Evolutionary conservation across 2,329 filamentous ascomycete genomes (phyloP), one percentile per base, ranked within the genome.

Genomic region (Blumeriella jaapii): DNA sequence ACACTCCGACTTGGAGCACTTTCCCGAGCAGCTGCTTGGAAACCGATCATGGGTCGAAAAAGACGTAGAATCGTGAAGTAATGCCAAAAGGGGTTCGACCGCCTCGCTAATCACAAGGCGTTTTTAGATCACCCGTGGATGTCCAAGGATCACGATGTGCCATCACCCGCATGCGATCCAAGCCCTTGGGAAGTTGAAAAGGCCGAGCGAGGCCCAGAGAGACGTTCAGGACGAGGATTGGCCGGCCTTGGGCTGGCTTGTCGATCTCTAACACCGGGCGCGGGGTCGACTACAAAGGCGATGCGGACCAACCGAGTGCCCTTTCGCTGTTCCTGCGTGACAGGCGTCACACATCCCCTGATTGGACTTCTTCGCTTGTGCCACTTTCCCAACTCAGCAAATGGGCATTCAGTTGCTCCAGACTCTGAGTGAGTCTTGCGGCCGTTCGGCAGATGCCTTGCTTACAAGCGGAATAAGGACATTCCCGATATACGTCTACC

Each of bases 41-140:
- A 19, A 22, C 26, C 30, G 34, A 38, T 40, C 37, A 43, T 40
- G 24, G 30, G 37, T 28, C 33, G 33, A 31, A 11, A n/a, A 29
- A 15, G 18, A 35, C 17, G 32, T 28, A 36, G 23, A 13, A 13
- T 17, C 12, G 29, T 19, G 19, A 34, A 34, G 19, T 36, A 28
- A 34, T 13, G 17, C 26, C 17, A 29, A 15, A 15, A 15, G 13
- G 11, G 11, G 14, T 39, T 14, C 25, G 25, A 13, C 5, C 4
- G 3, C 9, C 5, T 3, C 36, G 29, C 36, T 34, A 34, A 37
- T 42, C 33, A 37, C 33, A 37, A 28, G 39, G 29, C 30, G 23
- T 13, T 18, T 22, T 24, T 22, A 25, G 24, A 42, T 42, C 40
- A 42, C 29, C 24, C 36, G 28, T 24, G 31, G 31, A 8, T n/a